These are phyloP conservation scores for Casuarina glauca DNA, from an alignment of 306 rosid genomes.

Conservation along the genomic window DNA sequence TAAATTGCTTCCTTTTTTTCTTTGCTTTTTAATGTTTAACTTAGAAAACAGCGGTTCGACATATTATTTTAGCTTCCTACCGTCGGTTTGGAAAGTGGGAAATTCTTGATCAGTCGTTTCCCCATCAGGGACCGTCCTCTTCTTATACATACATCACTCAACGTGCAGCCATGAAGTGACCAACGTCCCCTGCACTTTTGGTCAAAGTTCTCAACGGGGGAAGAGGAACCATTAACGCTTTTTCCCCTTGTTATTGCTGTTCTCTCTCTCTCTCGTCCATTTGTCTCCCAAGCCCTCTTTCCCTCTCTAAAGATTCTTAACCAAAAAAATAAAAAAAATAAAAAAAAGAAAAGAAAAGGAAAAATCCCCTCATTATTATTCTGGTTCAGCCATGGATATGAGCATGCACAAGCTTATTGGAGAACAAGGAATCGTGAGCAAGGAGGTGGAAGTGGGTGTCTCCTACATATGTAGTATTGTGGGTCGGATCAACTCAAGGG, in stretches of 20 bases:
- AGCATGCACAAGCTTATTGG: conserved; percentile 11
- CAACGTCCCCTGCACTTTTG: conserved; percentile 15
- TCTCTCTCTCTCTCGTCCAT: conserved; percentile 43
- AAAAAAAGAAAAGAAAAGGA: too few relatives aligned
- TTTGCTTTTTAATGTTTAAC: too few relatives aligned
- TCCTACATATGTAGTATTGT: conserved; percentile 35
- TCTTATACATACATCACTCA: neutral
- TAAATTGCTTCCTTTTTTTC: too few relatives aligned
- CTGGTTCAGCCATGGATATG: conserved; percentile 19
- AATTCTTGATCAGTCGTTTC: neutral
- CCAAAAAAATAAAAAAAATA: neutral
- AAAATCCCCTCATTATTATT: conserved; percentile 6
- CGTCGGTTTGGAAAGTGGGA: neutral
- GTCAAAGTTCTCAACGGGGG: conserved; percentile 41
- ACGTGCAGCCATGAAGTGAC: neutral
- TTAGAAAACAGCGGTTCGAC: too few relatives aligned
- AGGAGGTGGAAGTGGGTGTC: neutral
- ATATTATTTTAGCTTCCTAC: neutral
- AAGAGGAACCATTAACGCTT: conserved; percentile 35
- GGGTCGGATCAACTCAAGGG: conserved; percentile 36
- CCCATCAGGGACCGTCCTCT: neutral
- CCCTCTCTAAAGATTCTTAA: conserved; percentile 29
- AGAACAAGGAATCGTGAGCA: neutral
- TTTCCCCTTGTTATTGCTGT: neutral
- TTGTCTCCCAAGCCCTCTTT: conserved; percentile 33